Conservation (phyloP, 768 basidiomycete genomes). For the Kwoniella pini region DNA sequence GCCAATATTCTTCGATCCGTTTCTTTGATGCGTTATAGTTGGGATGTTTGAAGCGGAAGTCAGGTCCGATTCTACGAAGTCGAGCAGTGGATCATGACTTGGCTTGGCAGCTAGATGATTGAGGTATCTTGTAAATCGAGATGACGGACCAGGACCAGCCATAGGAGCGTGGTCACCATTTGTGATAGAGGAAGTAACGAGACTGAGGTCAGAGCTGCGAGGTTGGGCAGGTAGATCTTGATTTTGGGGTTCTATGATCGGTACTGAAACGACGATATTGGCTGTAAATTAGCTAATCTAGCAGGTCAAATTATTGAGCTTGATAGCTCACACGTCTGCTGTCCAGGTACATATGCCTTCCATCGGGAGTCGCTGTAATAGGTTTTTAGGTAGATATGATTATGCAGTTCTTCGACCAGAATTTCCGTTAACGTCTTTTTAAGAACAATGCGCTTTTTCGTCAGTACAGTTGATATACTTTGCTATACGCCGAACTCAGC, state of each 20-base stretch:
- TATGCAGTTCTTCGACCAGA: constrained; percentile 90
- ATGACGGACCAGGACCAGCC: constrained; percentile 26
- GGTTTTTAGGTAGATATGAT: constrained; percentile 93
- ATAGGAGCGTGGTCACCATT: constrained; percentile 15
- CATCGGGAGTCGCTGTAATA: constrained; percentile 95
- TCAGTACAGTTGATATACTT: too few relatives aligned
- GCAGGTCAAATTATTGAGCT: neutral
- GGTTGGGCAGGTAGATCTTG: constrained; percentile 22
- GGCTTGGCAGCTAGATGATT: constrained; percentile 51
- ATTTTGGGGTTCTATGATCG: constrained; percentile 39
- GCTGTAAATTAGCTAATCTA: neutral
- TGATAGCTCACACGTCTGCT: constrained; percentile 66
- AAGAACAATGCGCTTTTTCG: too few relatives aligned
- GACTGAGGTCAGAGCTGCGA: constrained; percentile 11
- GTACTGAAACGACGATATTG: constrained; percentile 21
- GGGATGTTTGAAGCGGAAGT: constrained; percentile 17
- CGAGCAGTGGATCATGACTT: constrained; percentile 52
- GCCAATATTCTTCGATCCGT: constrained; percentile 18
- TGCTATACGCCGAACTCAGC: too few relatives aligned
- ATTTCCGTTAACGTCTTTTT: constrained; percentile 84
- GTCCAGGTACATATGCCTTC: constrained; percentile 77
- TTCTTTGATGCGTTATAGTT: constrained; percentile 19
- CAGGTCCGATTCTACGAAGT: constrained; percentile 46
- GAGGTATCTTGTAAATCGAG: constrained; percentile 55
- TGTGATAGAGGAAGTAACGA: constrained; percentile 5